Evolutionary conservation across 2,329 filamentous ascomycete species (phyloP).

Genomic region (Aureobasidium sp.): DNA sequence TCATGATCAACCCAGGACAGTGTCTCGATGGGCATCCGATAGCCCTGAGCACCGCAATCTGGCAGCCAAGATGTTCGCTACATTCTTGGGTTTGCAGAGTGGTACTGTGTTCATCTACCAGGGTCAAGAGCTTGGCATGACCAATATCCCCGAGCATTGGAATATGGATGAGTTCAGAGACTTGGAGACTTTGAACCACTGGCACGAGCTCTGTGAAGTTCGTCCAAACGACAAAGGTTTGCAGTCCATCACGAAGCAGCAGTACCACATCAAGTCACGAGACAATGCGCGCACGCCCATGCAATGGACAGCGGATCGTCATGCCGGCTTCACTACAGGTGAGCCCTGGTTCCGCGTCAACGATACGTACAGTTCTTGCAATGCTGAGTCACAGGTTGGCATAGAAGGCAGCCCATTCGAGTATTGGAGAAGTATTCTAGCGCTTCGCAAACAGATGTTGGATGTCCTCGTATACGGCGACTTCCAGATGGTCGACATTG

Average conservation of each 20-base stretch:
- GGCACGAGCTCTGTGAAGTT: neutral
- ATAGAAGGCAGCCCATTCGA: conserved; percentile 51
- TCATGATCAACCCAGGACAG: conserved; percentile 52
- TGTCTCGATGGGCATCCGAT: conserved; percentile 48
- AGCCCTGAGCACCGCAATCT: conserved; percentile 37
- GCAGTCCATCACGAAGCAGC: neutral
- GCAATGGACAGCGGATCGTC: conserved; percentile 52
- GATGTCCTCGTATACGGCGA: conserved; percentile 24
- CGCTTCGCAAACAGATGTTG: conserved; percentile 20
- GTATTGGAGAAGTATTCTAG: conserved; percentile 46
- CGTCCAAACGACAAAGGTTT: neutral
- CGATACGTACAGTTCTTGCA: neutral
- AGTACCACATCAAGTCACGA: conserved; percentile 49
- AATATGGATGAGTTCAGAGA: conserved; percentile 28
- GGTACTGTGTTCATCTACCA: conserved; percentile 55
- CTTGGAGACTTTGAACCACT: conserved; percentile 15
- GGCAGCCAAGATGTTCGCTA: conserved; percentile 42
- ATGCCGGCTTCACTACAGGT: conserved; percentile 54
- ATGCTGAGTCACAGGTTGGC: conserved; percentile 39
- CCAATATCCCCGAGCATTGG: conserved; percentile 39
- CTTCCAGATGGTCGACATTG: conserved; percentile 13
- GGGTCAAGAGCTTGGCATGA: conserved; percentile 58
- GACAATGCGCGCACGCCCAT: conserved; percentile 65
- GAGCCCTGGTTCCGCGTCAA: conserved; percentile 62
- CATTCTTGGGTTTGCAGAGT: neutral